Conservation (phyloP, 2,329 filamentous ascomycete species). For the Tolypocladium ovalisporum region DNA sequence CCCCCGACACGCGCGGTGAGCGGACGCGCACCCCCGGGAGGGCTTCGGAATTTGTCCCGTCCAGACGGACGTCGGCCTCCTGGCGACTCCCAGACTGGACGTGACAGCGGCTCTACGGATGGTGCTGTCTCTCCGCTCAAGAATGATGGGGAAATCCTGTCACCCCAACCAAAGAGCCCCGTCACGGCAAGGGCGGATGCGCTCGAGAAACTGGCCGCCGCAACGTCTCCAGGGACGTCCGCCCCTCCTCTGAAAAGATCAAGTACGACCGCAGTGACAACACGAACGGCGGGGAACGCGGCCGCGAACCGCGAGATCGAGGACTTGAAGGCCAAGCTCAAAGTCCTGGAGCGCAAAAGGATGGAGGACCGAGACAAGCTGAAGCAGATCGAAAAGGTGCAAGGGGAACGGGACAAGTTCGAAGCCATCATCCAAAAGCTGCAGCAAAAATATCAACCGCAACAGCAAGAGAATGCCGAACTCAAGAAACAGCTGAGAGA, state of each 20-base stretch:
- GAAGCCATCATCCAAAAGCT: conserved; percentile 83
- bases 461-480: conserved; percentile 68
- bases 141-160: conserved; percentile 38
- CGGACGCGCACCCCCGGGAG: conserved; percentile 27
- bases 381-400: conserved; percentile 64
- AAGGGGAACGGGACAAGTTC: conserved; percentile 67
- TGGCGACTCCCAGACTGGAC: conserved; percentile 32
- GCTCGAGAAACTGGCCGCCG: conserved; percentile 39
- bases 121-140: conserved; percentile 34
- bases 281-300: conserved; percentile 33
- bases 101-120: conserved; percentile 26
- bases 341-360: conserved; percentile 78
- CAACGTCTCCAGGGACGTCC: conserved; percentile 15
- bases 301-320: conserved; percentile 61
- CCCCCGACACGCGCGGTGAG: conserved; percentile 25
- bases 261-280: conserved; percentile 15
- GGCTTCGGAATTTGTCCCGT: conserved; percentile 23
- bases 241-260: conserved; percentile 20
- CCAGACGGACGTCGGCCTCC: conserved; percentile 33
- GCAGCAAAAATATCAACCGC: conserved; percentile 76
- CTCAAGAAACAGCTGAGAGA: conserved; percentile 71
- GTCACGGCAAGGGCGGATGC: conserved; percentile 37
- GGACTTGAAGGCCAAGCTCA: conserved; percentile 78
- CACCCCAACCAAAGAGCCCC: conserved; percentile 39
- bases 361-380: conserved; percentile 77